Base-by-base conservation (phyloP, 208 protist species). In the Acanthamoeba castellanii region DNA sequence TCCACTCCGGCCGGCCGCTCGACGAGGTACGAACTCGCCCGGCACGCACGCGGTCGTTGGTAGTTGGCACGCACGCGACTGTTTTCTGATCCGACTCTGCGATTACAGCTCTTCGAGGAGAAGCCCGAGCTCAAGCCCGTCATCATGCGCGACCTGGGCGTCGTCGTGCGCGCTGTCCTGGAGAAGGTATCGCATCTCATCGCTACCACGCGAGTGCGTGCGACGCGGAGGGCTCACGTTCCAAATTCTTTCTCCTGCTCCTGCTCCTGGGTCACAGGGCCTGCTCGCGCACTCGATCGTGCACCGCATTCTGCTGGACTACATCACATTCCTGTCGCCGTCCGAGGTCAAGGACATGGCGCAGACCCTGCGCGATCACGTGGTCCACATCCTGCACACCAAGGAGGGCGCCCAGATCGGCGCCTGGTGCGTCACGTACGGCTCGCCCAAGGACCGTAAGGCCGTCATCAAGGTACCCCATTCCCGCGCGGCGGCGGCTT, bases 381-480 rank as follows among this genome's bases (percentile, higher is more conserved):
- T 93, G 14, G 88, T 93, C 27, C 88, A 93, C 45, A 93, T 93
- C 27, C 42, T 93, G 27, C 88, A 93, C 88, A 93, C 88, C 25
- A 93, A 93, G 88, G 88, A 93, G 47, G 88, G 88, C 16, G 57
- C 88, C 34, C 37, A 78, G 64, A 76, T 93, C 30, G 88, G 88
- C 64, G 88, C 47, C 66, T 76, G 64, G 88, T 70, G 57, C 32
- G 88, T 93, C 27, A 76, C 88, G 4, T 93, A 93, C 34, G 88
- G 88, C 16, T 78, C 59, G 32, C 59, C 64, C 59, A 93, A 93
- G 88, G 88, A 93, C 32, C 88, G 88, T n/a, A 93, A 93, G 88
- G 88, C 88, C 34, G 78, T 93, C 11, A 93, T 93, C 32, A 93
- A 93, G 72, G 72, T 81, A 81, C 4, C 37, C 72, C 3, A 16